Base-by-base conservation (phyloP, 2,329 filamentous ascomycete species). In the Aspergillus nomiae region DNA sequence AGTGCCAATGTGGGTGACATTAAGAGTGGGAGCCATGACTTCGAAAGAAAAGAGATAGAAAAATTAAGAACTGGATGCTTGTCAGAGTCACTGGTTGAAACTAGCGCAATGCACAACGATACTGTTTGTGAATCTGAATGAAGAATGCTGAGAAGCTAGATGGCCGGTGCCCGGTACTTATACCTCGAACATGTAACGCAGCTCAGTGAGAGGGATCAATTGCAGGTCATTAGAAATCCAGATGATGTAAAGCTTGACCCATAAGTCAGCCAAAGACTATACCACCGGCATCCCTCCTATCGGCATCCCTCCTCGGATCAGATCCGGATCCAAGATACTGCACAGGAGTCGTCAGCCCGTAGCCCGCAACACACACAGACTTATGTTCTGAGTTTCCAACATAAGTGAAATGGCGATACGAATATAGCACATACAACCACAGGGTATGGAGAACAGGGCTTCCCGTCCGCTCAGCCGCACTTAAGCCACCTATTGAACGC, bases 1-100 rank as follows among this genome's bases (percentile, higher is more conserved):
- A 1, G 82, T 84, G 16, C 78, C 80, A 57, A 85, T 80, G 62
- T 82, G 77, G 30, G 81, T 84, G 56, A 84, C 73, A 6, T 59
- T 75, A 32, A 81, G 12, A 24, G 60, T 41, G 16, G 36, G 36
- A 9, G 36, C 7, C 36, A 41, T 41, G 16, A 16, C 19, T 16
- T 19, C 9, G 8, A 41, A 9, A 2, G 36, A 41, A 1, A 0
- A 1, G 16, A 10, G 16, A 4, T 19, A 41, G 36, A 41, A n/a
- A 9, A 16, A 19, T 9, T 1, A 19, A 16, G 6, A 41, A 2
- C 6, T 1, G 19, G 36, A n/a, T 16, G 4, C 16, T 41, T 14
- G 11, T 8, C 14, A 36, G 36, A 38, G 36, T 16, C 14, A 19
- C 36, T 38, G 19, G 6, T 38, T 16, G 6, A 38, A 38, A 19